Conservation (phyloP, 1,284 basidiomycete genomes). For the Tausonia pullulans region DNA sequence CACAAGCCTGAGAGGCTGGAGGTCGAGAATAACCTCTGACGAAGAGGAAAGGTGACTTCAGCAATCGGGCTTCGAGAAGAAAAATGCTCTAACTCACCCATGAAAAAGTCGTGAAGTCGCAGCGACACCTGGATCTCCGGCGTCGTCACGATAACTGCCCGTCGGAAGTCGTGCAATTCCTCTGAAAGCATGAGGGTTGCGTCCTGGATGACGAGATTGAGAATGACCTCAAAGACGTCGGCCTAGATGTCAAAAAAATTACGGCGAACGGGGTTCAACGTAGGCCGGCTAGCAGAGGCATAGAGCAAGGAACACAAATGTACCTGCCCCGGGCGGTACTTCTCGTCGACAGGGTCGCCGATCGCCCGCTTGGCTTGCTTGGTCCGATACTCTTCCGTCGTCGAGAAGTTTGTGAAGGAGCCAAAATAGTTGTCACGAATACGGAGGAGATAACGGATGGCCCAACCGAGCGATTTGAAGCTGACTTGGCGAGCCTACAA, state of each 20-base stretch:
- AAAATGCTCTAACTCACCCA: constrained; percentile 48
- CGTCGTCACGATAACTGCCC: constrained; percentile 44
- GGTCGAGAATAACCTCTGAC: constrained; percentile 1
- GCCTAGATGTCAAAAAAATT: constrained; percentile 39
- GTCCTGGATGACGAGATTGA: constrained; percentile 47
- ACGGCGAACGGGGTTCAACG: constrained; percentile 9
- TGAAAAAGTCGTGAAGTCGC: constrained; percentile 67
- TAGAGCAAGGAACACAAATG: constrained; percentile 21
- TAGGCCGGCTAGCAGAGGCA: not conserved
- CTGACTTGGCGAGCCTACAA: constrained; percentile 40
- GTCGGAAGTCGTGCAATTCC: constrained; percentile 59
- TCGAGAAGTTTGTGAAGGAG: constrained; percentile 78
- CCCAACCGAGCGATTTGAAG: constrained; percentile 72
- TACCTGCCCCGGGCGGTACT: constrained; percentile 64
- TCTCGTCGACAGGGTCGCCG: constrained; percentile 68
- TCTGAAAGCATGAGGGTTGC: constrained; percentile 56
- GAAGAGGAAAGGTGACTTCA: not conserved
- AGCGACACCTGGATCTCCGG: constrained; percentile 64
- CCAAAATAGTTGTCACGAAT: constrained; percentile 86
- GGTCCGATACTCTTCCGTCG: constrained; percentile 67
- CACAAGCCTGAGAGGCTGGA: constrained; percentile 2
- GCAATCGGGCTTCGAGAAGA: not conserved
- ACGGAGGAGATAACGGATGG: constrained; percentile 71
- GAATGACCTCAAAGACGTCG: constrained; percentile 65
- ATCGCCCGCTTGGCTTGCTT: constrained; percentile 48